Percentiles rank a stretch among this genome's conserved stretches.
These are phyloP conservation scores for Postia placenta DNA, from an alignment of 768 basidiomycete species.

Conservation along the genomic window DNA sequence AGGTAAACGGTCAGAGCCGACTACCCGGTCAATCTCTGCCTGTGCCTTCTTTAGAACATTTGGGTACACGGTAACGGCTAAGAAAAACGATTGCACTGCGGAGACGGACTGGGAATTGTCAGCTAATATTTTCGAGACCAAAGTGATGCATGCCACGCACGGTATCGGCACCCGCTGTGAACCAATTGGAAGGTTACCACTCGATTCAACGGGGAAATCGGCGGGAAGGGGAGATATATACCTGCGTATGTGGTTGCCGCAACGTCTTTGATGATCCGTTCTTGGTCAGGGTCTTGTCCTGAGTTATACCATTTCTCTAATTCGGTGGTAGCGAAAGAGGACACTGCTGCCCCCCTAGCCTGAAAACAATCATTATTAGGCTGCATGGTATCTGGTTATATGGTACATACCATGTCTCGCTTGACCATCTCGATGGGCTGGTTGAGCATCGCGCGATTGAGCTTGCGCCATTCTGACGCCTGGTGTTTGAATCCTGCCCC, in stretches of 20 bases:
- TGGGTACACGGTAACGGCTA: constrained; percentile 28
- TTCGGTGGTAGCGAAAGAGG: constrained; percentile 1
- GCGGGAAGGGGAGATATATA: constrained; percentile 5
- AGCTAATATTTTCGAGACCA: not conserved
- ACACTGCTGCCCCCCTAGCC: not conserved
- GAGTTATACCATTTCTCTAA: constrained; percentile 1
- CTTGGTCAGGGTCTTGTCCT: constrained; percentile 10
- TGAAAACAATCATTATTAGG: not conserved
- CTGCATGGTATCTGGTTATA: no score
- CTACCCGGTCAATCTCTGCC: constrained; percentile 33
- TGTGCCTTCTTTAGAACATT: constrained; percentile 27
- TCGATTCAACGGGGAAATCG: not conserved
- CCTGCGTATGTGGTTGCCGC: constrained; percentile 16
- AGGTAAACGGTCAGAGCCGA: constrained; percentile 28
- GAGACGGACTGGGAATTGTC: constrained; percentile 20
- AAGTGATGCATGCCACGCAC: constrained; percentile 2
- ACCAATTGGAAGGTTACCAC: not conserved
- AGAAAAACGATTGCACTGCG: constrained; percentile 22
- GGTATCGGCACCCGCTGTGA: constrained; percentile 16
- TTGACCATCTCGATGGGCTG: constrained; percentile 12
- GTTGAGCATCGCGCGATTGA: constrained; percentile 7
- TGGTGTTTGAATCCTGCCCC: constrained; percentile 19
- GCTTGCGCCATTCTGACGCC: constrained; percentile 8
- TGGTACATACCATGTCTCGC: not conserved
- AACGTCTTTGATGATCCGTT: constrained; percentile 15